These are phyloP conservation scores for Mycosarcoma mackinlayi DNA, from an alignment of 1,284 basidiomycete species.

Conservation along the genomic window DNA sequence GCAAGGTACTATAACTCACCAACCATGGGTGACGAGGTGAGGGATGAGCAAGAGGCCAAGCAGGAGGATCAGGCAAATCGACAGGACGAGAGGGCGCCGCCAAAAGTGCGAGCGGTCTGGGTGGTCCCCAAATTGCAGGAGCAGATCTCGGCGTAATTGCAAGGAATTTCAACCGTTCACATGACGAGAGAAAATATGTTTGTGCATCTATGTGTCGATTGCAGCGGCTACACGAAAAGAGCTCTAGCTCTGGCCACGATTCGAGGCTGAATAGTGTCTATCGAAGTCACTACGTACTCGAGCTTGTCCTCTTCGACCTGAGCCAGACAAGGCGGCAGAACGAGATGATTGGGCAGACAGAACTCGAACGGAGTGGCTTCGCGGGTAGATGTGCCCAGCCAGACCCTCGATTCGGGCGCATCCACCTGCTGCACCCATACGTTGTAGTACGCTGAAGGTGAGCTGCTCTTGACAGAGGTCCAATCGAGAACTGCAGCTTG, in stretches of 20 bases:
- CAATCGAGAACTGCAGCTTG: conserved; percentile 11
- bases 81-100: conserved; percentile 34
- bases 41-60: conserved; percentile 25
- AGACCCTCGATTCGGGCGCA: conserved; percentile 11
- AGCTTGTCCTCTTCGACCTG: neutral
- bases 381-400: conserved; percentile 41
- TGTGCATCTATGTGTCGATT: neutral
- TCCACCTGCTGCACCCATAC: conserved; percentile 23
- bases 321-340: conserved; percentile 1
- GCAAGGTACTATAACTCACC: conserved; percentile 49
- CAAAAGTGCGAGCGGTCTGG: conserved; percentile 45
- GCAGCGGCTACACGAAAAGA: conserved; percentile 1
- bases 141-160: conserved; percentile 18
- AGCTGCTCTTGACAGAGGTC: neutral
- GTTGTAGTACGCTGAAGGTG: conserved; percentile 14
- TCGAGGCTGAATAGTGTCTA: neutral
- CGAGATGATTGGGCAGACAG: conserved; percentile 14
- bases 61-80: conserved; percentile 30
- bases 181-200: neutral
- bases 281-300: conserved; percentile 23
- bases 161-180: neutral
- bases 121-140: conserved; percentile 37
- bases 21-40: conserved; percentile 47
- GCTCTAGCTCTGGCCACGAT: conserved; percentile 5
- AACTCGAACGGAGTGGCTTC: conserved; percentile 34